Evolutionary conservation across 805 yeast species (phyloP).

Genomic region (Candida jianshihensis): DNA sequence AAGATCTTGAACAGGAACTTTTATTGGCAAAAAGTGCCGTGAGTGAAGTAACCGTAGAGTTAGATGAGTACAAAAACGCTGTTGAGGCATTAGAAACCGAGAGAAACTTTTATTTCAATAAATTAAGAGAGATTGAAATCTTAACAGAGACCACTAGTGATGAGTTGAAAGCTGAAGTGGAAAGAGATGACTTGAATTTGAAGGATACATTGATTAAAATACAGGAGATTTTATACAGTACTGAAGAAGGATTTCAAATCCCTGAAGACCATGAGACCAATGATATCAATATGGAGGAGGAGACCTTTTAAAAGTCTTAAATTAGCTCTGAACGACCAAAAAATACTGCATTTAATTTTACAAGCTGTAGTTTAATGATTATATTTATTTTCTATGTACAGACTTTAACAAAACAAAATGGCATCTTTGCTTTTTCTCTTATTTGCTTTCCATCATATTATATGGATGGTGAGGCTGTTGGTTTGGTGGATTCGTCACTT

Average conservation of each 20-base stretch:
- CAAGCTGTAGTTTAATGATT: too few species aligned
- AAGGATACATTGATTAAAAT: conserved; percentile 49
- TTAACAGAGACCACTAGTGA: conserved; percentile 60
- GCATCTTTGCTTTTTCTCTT: too few species aligned
- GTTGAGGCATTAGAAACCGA: conserved; percentile 70
- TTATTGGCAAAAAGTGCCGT: conserved; percentile 36
- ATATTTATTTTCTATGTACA: background rate
- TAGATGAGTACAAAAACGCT: conserved; percentile 49
- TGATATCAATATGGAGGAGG: conserved; percentile 27
- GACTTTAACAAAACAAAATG: too few species aligned
- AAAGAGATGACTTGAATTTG: conserved; percentile 24
- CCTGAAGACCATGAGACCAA: conserved; percentile 34
- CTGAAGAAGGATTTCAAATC: conserved; percentile 77
- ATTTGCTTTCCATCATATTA: background rate
- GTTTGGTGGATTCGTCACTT: background rate
- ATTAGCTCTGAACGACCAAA: too few species aligned
- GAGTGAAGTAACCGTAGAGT: conserved; percentile 39
- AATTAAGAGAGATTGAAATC: conserved; percentile 82
- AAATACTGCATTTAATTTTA: background rate
- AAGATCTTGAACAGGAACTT: conserved; percentile 37
- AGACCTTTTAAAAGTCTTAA: conserved; percentile 22
- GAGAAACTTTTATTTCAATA: conserved; percentile 84
- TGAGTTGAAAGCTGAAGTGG: conserved; percentile 33
- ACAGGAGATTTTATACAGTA: conserved; percentile 69
- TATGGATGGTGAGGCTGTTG: background rate